Percentiles rank a stretch among this genome's conserved stretches.
These are phyloP conservation scores for Apiospora sp. DNA, from an alignment of 2,329 filamentous ascomycete species.

Conservation along the genomic window DNA sequence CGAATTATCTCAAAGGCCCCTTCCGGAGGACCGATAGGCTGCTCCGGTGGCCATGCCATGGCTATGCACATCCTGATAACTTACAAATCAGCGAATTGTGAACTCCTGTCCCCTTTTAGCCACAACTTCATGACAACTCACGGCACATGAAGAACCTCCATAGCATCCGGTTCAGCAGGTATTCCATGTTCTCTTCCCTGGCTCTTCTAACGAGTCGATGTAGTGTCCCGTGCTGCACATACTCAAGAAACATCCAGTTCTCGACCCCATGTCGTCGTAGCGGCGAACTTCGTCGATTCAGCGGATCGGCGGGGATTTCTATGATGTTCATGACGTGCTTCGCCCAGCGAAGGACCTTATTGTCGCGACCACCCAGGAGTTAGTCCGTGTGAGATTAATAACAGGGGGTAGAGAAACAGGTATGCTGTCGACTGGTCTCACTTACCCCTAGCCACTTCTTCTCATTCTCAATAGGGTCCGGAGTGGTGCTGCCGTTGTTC, in stretches of 20 bases:
- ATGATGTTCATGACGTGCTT: conserved; percentile 12
- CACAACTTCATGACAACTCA: neutral
- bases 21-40: neutral
- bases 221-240: neutral
- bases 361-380: neutral
- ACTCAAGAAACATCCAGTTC: conserved; percentile 20
- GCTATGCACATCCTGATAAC: conserved; percentile 23
- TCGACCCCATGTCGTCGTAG: neutral
- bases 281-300: neutral
- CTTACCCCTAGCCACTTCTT: conserved; percentile 18
- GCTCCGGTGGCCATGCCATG: conserved; percentile 21
- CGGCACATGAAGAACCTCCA: conserved; percentile 26
- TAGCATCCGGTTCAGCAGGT: conserved; percentile 7
- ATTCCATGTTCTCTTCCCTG: neutral
- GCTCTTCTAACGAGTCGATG: neutral
- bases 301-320: neutral
- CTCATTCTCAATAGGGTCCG: conserved; percentile 12
- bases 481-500: neutral
- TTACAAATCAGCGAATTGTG: neutral
- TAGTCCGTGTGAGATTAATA: neutral
- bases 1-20: neutral
- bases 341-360: neutral
- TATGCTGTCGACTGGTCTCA: neutral
- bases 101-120: too few species aligned
- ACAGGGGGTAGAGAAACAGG: neutral